Conservation (phyloP, 2,329 filamentous ascomycete species). For the Aspergillus ruber region DNA sequence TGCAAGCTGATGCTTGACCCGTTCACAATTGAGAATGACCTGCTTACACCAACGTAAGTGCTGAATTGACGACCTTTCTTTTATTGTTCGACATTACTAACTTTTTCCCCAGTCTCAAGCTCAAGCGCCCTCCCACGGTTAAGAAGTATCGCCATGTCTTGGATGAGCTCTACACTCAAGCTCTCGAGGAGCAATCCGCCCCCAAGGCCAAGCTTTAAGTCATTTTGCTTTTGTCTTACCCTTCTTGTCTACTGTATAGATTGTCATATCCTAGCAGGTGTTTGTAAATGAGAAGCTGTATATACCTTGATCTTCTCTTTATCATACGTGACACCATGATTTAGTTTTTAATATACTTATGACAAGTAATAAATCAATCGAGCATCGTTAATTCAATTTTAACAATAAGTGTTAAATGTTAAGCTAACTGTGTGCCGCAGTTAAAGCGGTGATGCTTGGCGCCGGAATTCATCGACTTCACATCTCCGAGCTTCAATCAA, state of each 20-base stretch:
- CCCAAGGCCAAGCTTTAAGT: slow-evolving; percentile 36
- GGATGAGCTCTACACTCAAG: slow-evolving; percentile 57
- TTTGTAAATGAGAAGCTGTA: neutral
- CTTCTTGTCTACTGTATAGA: slow-evolving; percentile 4
- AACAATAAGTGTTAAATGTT: no score
- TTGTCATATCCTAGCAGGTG: neutral
- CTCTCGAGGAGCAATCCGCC: slow-evolving; percentile 32
- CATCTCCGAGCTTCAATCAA: neutral
- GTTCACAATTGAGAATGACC: slow-evolving; percentile 87
- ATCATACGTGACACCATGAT: neutral
- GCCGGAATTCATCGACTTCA: neutral
- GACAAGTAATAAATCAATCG: no score
- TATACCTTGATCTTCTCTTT: neutral
- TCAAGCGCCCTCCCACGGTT: slow-evolving; percentile 62
- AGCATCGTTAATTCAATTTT: no score
- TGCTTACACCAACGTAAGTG: slow-evolving; percentile 51
- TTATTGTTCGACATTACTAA: slow-evolving; percentile 11
- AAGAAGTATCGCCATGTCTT: slow-evolving; percentile 55
- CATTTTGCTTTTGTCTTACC: neutral
- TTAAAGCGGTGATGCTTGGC: neutral
- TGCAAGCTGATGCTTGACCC: slow-evolving; percentile 74
- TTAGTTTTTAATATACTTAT: neutral
- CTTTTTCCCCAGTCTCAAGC: slow-evolving; percentile 51
- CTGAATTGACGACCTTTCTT: slow-evolving; percentile 28
- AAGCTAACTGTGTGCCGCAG: no score